Evolutionary conservation across 1,139 yeast genomes (phyloP), one percentile per base, ranked within the genome.

Genomic region (Pichia sp.): DNA sequence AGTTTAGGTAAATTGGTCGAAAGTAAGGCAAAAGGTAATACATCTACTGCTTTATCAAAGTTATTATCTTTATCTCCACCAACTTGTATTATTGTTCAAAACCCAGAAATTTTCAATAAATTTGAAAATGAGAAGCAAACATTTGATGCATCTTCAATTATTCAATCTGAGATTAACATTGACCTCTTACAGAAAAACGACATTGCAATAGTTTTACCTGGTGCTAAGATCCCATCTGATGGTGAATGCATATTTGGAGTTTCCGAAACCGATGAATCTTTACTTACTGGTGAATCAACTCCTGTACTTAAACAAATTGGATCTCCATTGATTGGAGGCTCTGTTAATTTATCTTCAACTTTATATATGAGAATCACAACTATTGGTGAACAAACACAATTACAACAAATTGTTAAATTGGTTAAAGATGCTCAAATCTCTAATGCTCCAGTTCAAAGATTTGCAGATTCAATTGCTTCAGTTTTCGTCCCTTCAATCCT

Each of bases 1-100:
- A 74, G 91, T 6, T 66, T 88, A 37, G 98, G 98, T 3, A 89
- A 91, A 62, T 84, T 85, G 72, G 67, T 89, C 19, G 98, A 93
- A 58, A 85, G 84, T 60, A 79, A 74, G 52, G 98, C 98, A 3
- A 88, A 91, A 57, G 95, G 98, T 5, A 88, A 85, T 43, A 91
- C 97, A 0, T 85, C 96, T 0, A 74, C 85, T 2, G 95, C 97
- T 0, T 69, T 93, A 36, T 82, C 96, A 0, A 74, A 79, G 48
- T 68, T 93, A 31, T 71, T 93, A 35, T 79, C 91, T 3, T 66
- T 91, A 44, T 75, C 94, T 1, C 97, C 98, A 0, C 72, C 88
- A 1, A 70, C 71, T 7, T 89, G 97, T 53, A 67, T 72, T 0
- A 78, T 86, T 28, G 68, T 83, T 5, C 71, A 68, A 40, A 69